Conservation (phyloP, 306 rosid genomes). For the Alnus glutinosa region DNA sequence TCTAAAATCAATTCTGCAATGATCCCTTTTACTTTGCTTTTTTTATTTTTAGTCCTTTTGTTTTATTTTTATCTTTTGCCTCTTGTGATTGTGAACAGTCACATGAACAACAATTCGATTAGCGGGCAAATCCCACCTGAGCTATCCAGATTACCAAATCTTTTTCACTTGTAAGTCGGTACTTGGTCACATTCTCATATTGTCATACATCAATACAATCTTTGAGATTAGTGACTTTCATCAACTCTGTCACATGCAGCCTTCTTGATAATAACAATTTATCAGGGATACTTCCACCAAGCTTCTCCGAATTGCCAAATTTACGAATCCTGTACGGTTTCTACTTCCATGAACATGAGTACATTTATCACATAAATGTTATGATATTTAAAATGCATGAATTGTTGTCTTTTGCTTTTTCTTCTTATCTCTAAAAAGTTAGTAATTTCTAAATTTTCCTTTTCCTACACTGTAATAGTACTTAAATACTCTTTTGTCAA, state of each 20-base stretch:
- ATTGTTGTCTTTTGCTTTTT: constrained; percentile 6
- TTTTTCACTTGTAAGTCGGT: constrained; percentile 79
- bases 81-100: constrained; percentile 54
- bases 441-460: not conserved
- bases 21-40: constrained; percentile 17
- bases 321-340: constrained; percentile 54
- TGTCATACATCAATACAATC: not conserved
- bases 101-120: constrained; percentile 97
- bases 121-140: constrained; percentile 80
- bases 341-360: constrained; percentile 18
- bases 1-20: constrained; percentile 14
- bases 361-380: not conserved
- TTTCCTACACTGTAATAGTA: constrained; percentile 7
- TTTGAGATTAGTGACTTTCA: constrained; percentile 1
- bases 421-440: not conserved
- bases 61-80: constrained; percentile 16
- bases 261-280: constrained; percentile 92
- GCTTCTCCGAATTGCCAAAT: constrained; percentile 48
- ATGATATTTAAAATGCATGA: not conserved
- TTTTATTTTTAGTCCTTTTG: constrained; percentile 3
- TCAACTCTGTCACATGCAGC: constrained; percentile 52
- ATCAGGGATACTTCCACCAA: constrained; percentile 76
- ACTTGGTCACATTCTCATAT: constrained; percentile 2
- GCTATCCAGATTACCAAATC: constrained; percentile 57
- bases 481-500: constrained; percentile 12